Evolutionary conservation across 192 early-diverging fungal genomes (phyloP), one percentile per base, ranked within the genome.

Genomic region (Paraglomus occultum): DNA sequence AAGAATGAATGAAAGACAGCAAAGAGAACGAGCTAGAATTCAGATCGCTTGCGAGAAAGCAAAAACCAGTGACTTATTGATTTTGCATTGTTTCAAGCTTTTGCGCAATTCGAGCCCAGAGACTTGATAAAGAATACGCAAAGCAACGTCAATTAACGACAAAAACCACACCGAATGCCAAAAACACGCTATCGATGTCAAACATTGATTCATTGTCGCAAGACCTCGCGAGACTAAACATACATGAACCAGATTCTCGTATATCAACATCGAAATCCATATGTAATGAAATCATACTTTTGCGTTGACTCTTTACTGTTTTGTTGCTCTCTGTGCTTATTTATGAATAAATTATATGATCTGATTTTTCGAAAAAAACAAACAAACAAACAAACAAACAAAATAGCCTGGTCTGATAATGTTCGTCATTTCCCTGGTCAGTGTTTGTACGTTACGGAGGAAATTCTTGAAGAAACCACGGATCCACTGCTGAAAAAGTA

Each of bases 51-150:
- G 15, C 18, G 15, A 51, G 18, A 50, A 50, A 17, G 51, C 18
- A 17, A 17, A 51, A 17, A 18, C 15, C 18, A 1, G 15, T 51
- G 15, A 51, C 18, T 17, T 17, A 18, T 18, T 51, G 51, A 15
- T 18, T n/a, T 51, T 51, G 15, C 15, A 51, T 17, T 17, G 2
- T 51, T 18, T n/a, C 14, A 66, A 88, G 87, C 57, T 84, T 88
- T 51, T 76, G 75, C 9, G 89, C 78, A 4, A 51, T 89, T 5
- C 82, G 91, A 9, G 86, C 82, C 11, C 85, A 92, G 61, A 58
- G 84, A 67, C 75, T 88, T 22, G 88, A 92, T 57, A 55, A 69
- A n/a, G 83, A 87, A 31, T 88, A 88, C 63, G 79, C 84, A n/a
- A 76, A 77, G 55, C 82, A 80, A 53, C 69, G 85, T 46, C 71